Base-by-base conservation (phyloP, 2,329 filamentous ascomycete species). In the Nemania sp. region DNA sequence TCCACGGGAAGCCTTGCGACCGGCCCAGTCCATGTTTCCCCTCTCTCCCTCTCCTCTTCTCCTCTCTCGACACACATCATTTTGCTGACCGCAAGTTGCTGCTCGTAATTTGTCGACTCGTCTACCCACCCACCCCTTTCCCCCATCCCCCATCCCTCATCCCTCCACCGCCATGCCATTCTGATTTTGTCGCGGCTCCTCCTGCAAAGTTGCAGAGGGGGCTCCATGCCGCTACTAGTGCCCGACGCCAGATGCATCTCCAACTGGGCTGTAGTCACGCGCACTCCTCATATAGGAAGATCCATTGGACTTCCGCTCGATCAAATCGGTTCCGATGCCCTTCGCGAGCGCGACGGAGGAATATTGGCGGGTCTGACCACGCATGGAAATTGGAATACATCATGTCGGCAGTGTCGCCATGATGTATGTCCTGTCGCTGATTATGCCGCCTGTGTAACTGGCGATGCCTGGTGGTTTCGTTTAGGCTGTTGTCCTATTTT, bases 371-470 rank as follows among this genome's bases (percentile, higher is more conserved):
- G 53, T 43, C 47, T 51, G 52, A 57, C 53, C 64, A 32, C 24
- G 65, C 52, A 38, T 68, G 49, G 66, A 65, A 61, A 70, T 70
- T 70, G 66, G 62, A 58, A 66, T 66, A 60, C 58, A 52, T 63
- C 62, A 51, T 62, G 22, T 38, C 41, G 61, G 43, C 29, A 49
- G 51, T 41, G 49, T 64, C 35, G 43, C 47, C 54, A 6, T 45
- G 24, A 53, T 51, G 24, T 24, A 51, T n/a, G 18, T 53, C 18
- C 24, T 41, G 32, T 47, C 56, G 58, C 60, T 62, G 56, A 43
- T 57, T 29, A 55, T 54, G 32, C 58, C 32, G 51, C 32, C 35
- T 45, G 27, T 26, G 52, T 57, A 51, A 53, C 53, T 32, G 47
- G 52, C 62, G 38, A 49, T 29, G 15, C 35, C 35, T 41, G 35